These are phyloP conservation scores for Berkeleyomyces basicola DNA, from an alignment of 2,329 filamentous ascomycete genomes.

Conservation along the genomic window DNA sequence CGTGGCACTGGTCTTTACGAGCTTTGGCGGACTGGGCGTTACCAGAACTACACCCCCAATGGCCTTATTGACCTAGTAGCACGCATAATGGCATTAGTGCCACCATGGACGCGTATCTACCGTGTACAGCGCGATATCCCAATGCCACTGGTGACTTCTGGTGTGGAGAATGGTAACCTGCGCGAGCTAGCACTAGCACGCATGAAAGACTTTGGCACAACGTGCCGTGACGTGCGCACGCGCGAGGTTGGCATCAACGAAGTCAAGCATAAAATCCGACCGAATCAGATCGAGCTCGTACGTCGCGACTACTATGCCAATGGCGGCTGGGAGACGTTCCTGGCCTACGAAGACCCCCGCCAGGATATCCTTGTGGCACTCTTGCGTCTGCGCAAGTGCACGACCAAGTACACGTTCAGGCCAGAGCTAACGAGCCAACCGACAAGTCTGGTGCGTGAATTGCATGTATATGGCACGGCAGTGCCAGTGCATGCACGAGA, in stretches of 20 bases:
- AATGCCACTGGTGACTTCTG: slow-evolving; percentile 98
- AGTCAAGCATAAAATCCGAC: slow-evolving; percentile 95
- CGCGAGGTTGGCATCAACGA: slow-evolving; percentile 97
- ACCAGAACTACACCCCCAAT: slow-evolving; percentile 98
- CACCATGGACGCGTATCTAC: slow-evolving; percentile 97
- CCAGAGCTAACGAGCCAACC: slow-evolving; percentile 73
- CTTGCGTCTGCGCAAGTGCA: slow-evolving; percentile 78
- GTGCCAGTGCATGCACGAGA: slow-evolving; percentile 95
- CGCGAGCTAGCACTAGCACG: slow-evolving; percentile 84
- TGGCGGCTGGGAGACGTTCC: slow-evolving; percentile 94
- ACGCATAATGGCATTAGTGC: slow-evolving; percentile 84
- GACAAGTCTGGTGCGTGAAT: slow-evolving; percentile 79
- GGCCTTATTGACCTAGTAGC: slow-evolving; percentile 90
- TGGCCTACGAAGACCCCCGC: slow-evolving; percentile 95
- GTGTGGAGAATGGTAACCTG: slow-evolving; percentile 93
- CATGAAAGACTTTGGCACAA: slow-evolving; percentile 98
- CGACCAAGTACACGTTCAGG: slow-evolving; percentile 78
- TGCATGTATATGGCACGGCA: slow-evolving; percentile 93
- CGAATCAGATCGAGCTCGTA: slow-evolving; percentile 89
- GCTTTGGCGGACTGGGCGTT: slow-evolving; percentile 88
- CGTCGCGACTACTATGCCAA: slow-evolving; percentile 89
- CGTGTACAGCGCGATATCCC: slow-evolving; percentile 96
- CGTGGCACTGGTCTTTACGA: slow-evolving; percentile 93
- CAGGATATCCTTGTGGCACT: slow-evolving; percentile 94
- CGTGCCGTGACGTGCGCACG: slow-evolving; percentile 88